These are phyloP conservation scores for Saccharum hybrid DNA, from an alignment of 202 grass and related monocot genomes.

Conservation along the genomic window DNA sequence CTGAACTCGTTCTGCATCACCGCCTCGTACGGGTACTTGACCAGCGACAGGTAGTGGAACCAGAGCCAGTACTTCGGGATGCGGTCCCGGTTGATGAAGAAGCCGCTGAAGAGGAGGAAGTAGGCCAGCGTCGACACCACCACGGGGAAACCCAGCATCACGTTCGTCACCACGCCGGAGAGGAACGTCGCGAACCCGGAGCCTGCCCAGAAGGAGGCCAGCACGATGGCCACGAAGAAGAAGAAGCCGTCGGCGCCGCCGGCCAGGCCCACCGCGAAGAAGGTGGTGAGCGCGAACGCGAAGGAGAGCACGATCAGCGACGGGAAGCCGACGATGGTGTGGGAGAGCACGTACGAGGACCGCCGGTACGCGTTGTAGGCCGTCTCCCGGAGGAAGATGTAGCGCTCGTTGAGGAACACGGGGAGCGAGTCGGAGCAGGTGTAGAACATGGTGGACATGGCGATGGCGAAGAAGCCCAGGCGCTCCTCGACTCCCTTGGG, in stretches of 20 bases:
- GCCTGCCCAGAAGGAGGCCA: constrained; percentile 93
- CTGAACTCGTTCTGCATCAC: constrained; percentile 98
- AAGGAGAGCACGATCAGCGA: constrained; percentile 80
- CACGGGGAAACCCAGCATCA: constrained; percentile 82
- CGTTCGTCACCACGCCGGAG: constrained; percentile 82
- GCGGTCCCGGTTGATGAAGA: constrained; percentile 90
- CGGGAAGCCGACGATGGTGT: constrained; percentile 87
- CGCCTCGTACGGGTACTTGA: constrained; percentile 96
- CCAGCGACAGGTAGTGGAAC: constrained; percentile 96
- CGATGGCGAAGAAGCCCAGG: constrained; percentile 93
- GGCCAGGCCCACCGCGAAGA: constrained; percentile 84
- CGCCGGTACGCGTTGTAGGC: constrained; percentile 96
- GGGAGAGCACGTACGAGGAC: constrained; percentile 91
- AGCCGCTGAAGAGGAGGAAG: constrained; percentile 99
- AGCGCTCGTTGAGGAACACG: constrained; percentile 93
- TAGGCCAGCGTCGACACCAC: constrained; percentile 87
- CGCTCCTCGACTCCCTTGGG: constrained; percentile 90
- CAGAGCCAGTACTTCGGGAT: constrained; percentile 91
- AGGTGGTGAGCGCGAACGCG: constrained; percentile 88
- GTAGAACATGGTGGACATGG: constrained; percentile 99
- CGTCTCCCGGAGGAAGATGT: constrained; percentile 98
- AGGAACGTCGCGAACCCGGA: constrained; percentile 97
- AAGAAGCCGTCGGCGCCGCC: constrained; percentile 78
- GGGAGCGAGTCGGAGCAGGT: constrained; percentile 95
- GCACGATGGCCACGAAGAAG: constrained; percentile 88